phyloP scores from a whole-genome alignment of 306 rosid species.

The Cajanus cajan region DNA sequence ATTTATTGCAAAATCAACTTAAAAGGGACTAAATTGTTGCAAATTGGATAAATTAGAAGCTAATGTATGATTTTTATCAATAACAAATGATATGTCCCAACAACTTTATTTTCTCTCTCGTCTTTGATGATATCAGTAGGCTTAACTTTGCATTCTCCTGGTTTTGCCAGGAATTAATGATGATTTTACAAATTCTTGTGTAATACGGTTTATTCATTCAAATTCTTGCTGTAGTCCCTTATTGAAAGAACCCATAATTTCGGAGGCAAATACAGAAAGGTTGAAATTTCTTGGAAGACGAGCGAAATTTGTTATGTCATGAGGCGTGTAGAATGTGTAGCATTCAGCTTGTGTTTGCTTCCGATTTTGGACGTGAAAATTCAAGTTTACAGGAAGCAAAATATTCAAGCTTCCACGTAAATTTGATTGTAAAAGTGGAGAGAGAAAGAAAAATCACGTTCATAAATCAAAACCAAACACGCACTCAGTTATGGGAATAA shows the following conservation, averaged over 20 bases:
- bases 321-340: background rate
- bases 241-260: background rate
- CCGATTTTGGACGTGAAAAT: no score
- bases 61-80: background rate
- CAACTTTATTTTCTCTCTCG: background rate
- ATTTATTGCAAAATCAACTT: background rate
- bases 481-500: background rate
- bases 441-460: no score
- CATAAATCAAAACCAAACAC: no score
- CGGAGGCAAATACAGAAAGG: background rate
- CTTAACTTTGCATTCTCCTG: background rate
- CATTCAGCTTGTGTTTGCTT: no score
- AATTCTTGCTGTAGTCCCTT: background rate
- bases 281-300: background rate
- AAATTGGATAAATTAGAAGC: background rate
- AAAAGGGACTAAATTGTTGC: background rate
- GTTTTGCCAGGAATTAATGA: background rate
- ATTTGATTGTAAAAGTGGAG: no score
- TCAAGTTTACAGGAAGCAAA: no score
- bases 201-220: background rate
- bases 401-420: no score
- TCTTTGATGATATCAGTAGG: background rate
- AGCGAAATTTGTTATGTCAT: background rate
- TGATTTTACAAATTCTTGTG: background rate
- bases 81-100: background rate